These are phyloP conservation scores for Neurospora sp. DNA, from an alignment of 495 filamentous ascomycete species.

Conservation along the genomic window DNA sequence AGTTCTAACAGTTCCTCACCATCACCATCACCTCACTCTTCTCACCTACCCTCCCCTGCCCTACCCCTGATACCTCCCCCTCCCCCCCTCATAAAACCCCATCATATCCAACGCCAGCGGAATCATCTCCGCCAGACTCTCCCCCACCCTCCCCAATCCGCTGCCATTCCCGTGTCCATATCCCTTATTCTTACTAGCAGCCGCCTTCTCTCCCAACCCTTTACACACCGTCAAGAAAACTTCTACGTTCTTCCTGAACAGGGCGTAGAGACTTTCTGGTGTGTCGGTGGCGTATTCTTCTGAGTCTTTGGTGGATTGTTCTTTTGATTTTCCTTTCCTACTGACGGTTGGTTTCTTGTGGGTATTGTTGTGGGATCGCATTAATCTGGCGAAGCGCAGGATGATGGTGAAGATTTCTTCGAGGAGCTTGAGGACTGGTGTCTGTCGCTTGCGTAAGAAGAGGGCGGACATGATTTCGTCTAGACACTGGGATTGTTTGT, in stretches of 20 bases:
- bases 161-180: conserved; percentile 13
- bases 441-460: conserved; percentile 59
- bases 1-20: not conserved
- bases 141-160: conserved; percentile 18
- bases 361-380: not conserved
- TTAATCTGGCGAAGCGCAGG: conserved; percentile 46
- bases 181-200: conserved; percentile 34
- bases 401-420: conserved; percentile 69
- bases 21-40: not conserved
- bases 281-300: conserved; percentile 20
- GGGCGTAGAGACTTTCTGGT: conserved; percentile 45
- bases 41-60: not conserved
- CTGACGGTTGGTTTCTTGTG: not conserved
- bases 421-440: conserved; percentile 59
- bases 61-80: not conserved
- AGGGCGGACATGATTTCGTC: conserved; percentile 69
- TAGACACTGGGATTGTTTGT: conserved; percentile 66
- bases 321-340: not conserved
- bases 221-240: conserved; percentile 58
- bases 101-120: conserved; percentile 51
- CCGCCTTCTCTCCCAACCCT: conserved; percentile 49
- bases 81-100: conserved; percentile 38
- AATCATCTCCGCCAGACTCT: conserved; percentile 43
- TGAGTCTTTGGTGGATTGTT: not conserved
- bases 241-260: conserved; percentile 56